Percentiles rank a stretch among this genome's conserved stretches.
Conservation (phyloP, 768 basidiomycete genomes). For the Termitomyces sp. region DNA sequence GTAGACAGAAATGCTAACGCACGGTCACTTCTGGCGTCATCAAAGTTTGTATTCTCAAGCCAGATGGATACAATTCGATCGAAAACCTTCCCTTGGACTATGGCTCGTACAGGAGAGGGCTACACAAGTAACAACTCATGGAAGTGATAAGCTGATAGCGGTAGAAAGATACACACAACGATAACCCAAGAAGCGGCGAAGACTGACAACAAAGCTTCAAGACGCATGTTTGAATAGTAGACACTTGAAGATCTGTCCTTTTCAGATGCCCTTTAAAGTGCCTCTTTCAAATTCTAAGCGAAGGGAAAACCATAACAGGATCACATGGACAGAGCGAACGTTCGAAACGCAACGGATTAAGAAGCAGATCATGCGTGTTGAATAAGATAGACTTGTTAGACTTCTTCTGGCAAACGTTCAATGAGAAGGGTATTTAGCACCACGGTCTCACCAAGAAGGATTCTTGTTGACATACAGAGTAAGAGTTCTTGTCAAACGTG, state of each 20-base stretch:
- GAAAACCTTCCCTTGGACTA: background rate
- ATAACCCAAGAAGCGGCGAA: background rate
- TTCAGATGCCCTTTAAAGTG: background rate
- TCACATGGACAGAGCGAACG: background rate
- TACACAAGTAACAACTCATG: background rate
- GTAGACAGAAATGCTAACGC: background rate
- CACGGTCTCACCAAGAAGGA: background rate
- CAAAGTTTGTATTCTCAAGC: conserved; percentile 2
- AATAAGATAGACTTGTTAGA: background rate
- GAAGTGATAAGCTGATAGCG: too few relatives aligned
- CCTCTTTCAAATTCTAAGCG: background rate
- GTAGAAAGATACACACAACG: background rate
- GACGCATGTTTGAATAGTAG: background rate
- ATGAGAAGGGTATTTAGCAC: background rate
- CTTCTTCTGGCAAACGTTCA: background rate
- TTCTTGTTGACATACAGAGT: background rate
- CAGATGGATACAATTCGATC: conserved; percentile 2
- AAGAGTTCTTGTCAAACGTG: background rate
- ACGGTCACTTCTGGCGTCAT: background rate
- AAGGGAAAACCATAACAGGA: background rate
- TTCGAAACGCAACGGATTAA: background rate
- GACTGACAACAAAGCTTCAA: background rate
- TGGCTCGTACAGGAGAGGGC: background rate
- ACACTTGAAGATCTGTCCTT: background rate
- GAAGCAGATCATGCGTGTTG: background rate